A percentile compares a stretch with the other conserved stretches of the same genome.
phyloP scores from a whole-genome alignment of 202 grass and related monocot genomes.

The Zoysia matrella region DNA sequence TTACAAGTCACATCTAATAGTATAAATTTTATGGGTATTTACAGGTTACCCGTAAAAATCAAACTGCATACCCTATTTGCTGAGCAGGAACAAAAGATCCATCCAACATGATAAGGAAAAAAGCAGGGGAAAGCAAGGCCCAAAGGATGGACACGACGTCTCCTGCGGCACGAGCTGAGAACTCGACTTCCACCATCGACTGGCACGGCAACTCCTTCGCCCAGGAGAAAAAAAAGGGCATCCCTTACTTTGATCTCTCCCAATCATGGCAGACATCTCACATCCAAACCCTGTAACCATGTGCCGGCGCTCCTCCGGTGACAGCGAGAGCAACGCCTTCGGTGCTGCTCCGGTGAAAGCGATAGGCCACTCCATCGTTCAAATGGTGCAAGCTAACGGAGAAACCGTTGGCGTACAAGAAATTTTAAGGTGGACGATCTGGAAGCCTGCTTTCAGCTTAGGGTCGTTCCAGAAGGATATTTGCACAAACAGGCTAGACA shows the following conservation, averaged over 20 bases:
- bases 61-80: too few species aligned
- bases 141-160: conserved; percentile 20
- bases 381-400: background rate
- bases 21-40: too few species aligned
- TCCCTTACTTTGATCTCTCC: conserved; percentile 18
- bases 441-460: background rate
- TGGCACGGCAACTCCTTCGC: conserved; percentile 22
- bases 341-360: background rate
- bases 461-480: background rate
- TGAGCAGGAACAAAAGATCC: conserved; percentile 5
- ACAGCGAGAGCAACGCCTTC: background rate
- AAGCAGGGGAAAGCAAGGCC: conserved; percentile 31
- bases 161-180: conserved; percentile 27
- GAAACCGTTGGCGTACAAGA: too few species aligned
- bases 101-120: conserved; percentile 28
- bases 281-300: conserved; percentile 46
- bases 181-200: conserved; percentile 20
- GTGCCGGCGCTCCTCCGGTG: background rate
- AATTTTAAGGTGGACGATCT: background rate
- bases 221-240: conserved; percentile 16
- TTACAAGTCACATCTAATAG: too few species aligned
- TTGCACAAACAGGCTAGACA: background rate
- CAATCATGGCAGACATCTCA: conserved; percentile 62
- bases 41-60: too few species aligned
- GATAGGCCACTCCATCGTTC: conserved; percentile 1